phyloP scores from a whole-genome alignment of 2,329 filamentous ascomycete genomes.

The Ophiostoma triangulosporum region DNA sequence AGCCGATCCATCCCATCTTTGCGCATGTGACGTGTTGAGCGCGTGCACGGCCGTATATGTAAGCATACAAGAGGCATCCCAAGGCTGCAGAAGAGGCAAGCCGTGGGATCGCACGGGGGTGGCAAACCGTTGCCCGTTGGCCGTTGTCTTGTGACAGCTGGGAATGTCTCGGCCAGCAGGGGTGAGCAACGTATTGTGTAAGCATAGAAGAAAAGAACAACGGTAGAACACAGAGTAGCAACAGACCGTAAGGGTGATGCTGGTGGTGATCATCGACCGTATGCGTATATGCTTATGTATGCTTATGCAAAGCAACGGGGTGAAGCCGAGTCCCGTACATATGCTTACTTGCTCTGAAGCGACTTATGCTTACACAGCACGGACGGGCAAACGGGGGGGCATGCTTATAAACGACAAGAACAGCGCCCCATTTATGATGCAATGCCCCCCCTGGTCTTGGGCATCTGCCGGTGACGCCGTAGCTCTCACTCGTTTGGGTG shows the following conservation, averaged over 20 bases:
- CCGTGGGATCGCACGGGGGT: background rate
- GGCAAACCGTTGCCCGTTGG: constrained; percentile 4
- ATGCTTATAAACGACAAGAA: too few relatives aligned
- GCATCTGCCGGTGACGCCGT: constrained; percentile 12
- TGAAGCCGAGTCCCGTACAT: too few relatives aligned
- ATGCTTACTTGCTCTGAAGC: too few relatives aligned
- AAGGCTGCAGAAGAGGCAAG: background rate
- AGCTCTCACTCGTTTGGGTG: constrained; percentile 1
- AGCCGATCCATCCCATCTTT: background rate
- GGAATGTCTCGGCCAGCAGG: background rate
- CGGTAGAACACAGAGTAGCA: background rate
- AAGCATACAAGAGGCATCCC: background rate
- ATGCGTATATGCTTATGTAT: too few relatives aligned
- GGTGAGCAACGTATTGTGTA: too few relatives aligned
- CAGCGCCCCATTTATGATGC: constrained; percentile 6
- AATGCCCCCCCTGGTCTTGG: constrained; percentile 3
- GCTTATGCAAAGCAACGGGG: too few relatives aligned
- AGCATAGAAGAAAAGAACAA: background rate
- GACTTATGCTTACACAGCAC: too few relatives aligned
- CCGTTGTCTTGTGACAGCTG: background rate
- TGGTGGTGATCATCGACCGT: too few relatives aligned
- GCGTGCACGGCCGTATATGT: too few relatives aligned
- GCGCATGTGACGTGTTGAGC: too few relatives aligned
- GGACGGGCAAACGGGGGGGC: too few relatives aligned
- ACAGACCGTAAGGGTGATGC: background rate